Percentiles rank a stretch among this genome's conserved stretches.
phyloP scores from a whole-genome alignment of 371 early-diverging fungal species.

The Rhizopus microsporus region DNA sequence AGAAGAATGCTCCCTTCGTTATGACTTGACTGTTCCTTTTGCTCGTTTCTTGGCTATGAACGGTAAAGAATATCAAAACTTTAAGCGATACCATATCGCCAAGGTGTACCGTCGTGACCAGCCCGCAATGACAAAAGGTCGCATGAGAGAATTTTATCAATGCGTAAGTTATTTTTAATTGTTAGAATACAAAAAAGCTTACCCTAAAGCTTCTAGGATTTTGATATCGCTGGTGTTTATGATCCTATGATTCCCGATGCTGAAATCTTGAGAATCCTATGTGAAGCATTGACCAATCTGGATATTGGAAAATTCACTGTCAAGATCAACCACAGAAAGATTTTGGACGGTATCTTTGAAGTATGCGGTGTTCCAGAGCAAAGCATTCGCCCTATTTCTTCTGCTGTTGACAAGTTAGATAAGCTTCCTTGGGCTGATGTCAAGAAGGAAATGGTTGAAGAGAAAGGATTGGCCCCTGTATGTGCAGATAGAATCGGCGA shows the following conservation, averaged over 20 bases:
- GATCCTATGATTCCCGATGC: constrained; percentile 98
- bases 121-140: constrained; percentile 97
- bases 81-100: constrained; percentile 99
- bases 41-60: constrained; percentile 98
- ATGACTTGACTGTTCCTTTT: constrained; percentile 99
- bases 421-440: constrained; percentile 92
- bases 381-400: constrained; percentile 89
- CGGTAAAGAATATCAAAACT: constrained; percentile 76
- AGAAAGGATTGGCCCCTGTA: constrained; percentile 80
- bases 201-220: constrained; percentile 62
- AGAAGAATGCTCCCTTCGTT: constrained; percentile 96
- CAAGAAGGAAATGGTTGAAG: constrained; percentile 92
- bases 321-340: constrained; percentile 96
- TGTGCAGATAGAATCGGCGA: constrained; percentile 91
- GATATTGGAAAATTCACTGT: constrained; percentile 86
- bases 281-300: constrained; percentile 78
- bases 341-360: constrained; percentile 96
- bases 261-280: constrained; percentile 87
- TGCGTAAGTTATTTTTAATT: constrained; percentile 83
- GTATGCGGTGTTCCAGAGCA: constrained; percentile 92
- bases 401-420: constrained; percentile 99
- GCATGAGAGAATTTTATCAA: constrained; percentile 99
- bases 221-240: constrained; percentile 97
- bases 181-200: not conserved
- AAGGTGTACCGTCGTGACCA: constrained; percentile 99